Base-by-base conservation (phyloP, 208 protist species). In the Phytomonas francai region DNA sequence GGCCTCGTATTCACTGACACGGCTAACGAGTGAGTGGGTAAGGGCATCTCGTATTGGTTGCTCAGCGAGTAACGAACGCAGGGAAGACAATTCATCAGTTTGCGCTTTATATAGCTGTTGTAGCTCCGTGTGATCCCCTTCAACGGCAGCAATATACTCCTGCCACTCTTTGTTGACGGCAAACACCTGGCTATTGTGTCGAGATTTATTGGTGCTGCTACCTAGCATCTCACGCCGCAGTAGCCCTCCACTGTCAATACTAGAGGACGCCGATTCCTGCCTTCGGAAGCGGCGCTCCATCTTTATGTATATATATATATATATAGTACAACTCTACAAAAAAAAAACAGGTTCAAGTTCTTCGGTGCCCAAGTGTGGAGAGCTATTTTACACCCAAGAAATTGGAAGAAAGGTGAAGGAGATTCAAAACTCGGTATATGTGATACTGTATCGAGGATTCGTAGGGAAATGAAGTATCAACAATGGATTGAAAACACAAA, bases 251-350 rank as follows among this genome's bases (percentile, higher is more conserved):
- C 62, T 49, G 32, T 28, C 32, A 36, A 65, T 36, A 30, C 34
- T 49, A 30, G 62, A 65, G n/a, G 62, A 65, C 34, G 62, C 62
- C 32, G 62, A 65, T 49, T 65, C 62, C 62, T 65, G 62, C 32
- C 62, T 36, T 42, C 62, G 29, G 22, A 65, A 30, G n/a, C 32
- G 62, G 19, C 32, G 28, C 28, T 65, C 62, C 62, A 65, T 65
- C 8, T 54, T 54, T 54, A 54, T 25, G 45, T 54, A 54, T 54
- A 8, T 9, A 54, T 25, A 25, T 54, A 54, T 54, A 54, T 54
- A 7, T 54, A 54, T 25, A 54, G 2, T 25, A 25, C 4, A 54
- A 54, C 19, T 25, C 2, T 22, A 54, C 45, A 12, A 25, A 22
- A 22, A 3, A 3, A 54, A 54, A 54, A 5, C 16, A 4, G 0